Conservation (phyloP, 2,329 filamentous ascomycete genomes). For the Dryadomyces quercivorus region DNA sequence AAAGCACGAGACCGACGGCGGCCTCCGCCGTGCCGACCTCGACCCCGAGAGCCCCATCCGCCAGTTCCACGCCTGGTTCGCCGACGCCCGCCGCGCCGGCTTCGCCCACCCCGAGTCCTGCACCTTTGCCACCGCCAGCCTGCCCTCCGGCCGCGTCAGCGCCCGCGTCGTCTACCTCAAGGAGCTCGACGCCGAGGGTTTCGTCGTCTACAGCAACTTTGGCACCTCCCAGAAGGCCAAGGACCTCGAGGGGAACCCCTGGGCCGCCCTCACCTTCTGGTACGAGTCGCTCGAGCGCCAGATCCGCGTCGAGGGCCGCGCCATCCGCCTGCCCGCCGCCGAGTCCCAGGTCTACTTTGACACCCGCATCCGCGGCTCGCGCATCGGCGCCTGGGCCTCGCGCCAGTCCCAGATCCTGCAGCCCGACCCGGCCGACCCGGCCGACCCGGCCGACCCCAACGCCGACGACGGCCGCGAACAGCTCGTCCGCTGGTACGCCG, state of each 20-base stretch:
- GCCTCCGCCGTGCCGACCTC: constrained; percentile 50
- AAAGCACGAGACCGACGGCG: constrained; percentile 32
- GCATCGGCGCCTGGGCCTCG: constrained; percentile 89
- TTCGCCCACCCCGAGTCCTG: constrained; percentile 79
- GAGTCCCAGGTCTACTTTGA: constrained; percentile 63
- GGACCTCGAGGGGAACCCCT: constrained; percentile 57
- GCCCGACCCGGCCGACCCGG: constrained; percentile 22
- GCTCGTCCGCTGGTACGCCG: constrained; percentile 65
- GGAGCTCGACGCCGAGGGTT: constrained; percentile 72
- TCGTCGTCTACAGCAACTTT: constrained; percentile 91
- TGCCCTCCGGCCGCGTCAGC: constrained; percentile 75
- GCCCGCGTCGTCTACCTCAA: constrained; percentile 89
- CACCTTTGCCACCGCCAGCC: constrained; percentile 69
- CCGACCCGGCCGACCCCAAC: constrained; percentile 18
- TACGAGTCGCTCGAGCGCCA: constrained; percentile 82
- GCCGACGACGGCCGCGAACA: constrained; percentile 56
- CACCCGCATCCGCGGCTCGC: constrained; percentile 61
- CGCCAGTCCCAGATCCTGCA: constrained; percentile 68
- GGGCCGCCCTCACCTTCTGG: constrained; percentile 78
- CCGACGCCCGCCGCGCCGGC: constrained; percentile 42
- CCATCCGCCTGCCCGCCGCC: constrained; percentile 51
- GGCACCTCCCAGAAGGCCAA: constrained; percentile 58
- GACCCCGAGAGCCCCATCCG: constrained; percentile 50
- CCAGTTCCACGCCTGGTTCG: constrained; percentile 90
- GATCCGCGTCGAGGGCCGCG: constrained; percentile 73